These are phyloP conservation scores for carrot (Daucus carota) DNA, from an alignment of 129 eudicot genomes.

Conservation along the genomic window DNA sequence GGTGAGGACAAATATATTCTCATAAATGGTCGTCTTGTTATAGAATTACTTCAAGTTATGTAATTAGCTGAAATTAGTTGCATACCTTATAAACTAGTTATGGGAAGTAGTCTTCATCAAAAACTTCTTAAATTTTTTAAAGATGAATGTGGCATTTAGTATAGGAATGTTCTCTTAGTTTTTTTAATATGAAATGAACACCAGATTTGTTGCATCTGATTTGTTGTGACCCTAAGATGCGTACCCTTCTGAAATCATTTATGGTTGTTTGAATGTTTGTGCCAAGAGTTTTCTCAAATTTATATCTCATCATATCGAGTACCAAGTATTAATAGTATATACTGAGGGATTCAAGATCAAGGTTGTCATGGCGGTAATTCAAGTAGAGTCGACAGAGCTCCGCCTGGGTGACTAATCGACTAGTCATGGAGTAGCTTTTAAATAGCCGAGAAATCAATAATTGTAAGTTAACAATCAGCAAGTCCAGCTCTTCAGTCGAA, in stretches of 20 bases:
- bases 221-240: neutral
- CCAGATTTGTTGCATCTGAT: neutral
- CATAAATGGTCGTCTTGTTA: neutral
- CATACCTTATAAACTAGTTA: neutral
- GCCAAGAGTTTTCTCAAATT: neutral
- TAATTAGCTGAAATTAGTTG: neutral
- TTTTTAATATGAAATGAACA: neutral
- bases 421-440: too few relatives aligned
- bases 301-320: neutral
- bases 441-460: too few relatives aligned
- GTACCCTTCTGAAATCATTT: neutral
- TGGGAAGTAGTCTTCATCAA: neutral
- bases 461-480: too few relatives aligned
- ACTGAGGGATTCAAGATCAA: too few relatives aligned
- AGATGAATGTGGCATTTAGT: neutral
- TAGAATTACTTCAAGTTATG: neutral
- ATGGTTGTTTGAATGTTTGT: neutral
- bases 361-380: too few relatives aligned
- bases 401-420: too few relatives aligned
- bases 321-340: neutral
- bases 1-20: constrained; percentile 27
- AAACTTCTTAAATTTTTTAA: neutral
- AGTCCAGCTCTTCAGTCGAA: too few relatives aligned
- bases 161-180: neutral
- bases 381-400: too few relatives aligned